These are phyloP conservation scores for Saxispiralis lemnorum DNA, from an alignment of 495 filamentous ascomycete genomes.

Conservation along the genomic window DNA sequence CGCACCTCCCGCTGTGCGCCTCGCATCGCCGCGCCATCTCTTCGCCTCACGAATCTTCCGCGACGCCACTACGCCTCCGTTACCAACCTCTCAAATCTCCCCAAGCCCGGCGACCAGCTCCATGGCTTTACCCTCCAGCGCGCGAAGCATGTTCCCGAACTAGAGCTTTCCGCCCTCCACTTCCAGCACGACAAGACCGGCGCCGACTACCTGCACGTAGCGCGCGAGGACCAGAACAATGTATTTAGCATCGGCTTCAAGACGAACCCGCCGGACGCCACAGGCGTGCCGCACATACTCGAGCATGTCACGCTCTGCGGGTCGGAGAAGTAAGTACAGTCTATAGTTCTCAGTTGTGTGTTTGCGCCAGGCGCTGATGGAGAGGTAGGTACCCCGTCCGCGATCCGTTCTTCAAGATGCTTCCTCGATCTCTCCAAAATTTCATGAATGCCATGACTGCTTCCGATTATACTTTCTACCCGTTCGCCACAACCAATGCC, in stretches of 20 bases:
- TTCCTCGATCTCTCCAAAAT: conserved; percentile 88
- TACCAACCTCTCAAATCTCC: conserved; percentile 52
- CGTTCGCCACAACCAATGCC: conserved; percentile 91
- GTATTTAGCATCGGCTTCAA: conserved; percentile 98
- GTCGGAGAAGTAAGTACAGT: conserved; percentile 60
- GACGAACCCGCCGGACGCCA: conserved; percentile 92
- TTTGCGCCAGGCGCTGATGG: conserved; percentile 13
- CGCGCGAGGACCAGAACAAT: conserved; percentile 91
- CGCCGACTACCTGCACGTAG: conserved; percentile 89
- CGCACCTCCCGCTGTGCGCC: neutral
- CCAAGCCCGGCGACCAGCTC: conserved; percentile 62
- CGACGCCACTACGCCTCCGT: conserved; percentile 38
- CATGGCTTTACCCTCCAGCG: conserved; percentile 85
- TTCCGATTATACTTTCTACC: conserved; percentile 92
- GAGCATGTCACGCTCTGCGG: conserved; percentile 95
- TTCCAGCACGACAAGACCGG: conserved; percentile 84
- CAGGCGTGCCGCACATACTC: conserved; percentile 89
- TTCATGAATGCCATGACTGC: conserved; percentile 99
- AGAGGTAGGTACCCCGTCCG: conserved; percentile 68
- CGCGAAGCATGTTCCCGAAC: conserved; percentile 78
- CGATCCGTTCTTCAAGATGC: conserved; percentile 99
- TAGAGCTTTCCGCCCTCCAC: conserved; percentile 79
- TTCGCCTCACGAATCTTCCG: neutral
- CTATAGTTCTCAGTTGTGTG: neutral
- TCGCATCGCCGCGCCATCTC: conserved; percentile 7